These are phyloP conservation scores for Solanum arcanum DNA, from an alignment of 257 asterid species.

Conservation along the genomic window DNA sequence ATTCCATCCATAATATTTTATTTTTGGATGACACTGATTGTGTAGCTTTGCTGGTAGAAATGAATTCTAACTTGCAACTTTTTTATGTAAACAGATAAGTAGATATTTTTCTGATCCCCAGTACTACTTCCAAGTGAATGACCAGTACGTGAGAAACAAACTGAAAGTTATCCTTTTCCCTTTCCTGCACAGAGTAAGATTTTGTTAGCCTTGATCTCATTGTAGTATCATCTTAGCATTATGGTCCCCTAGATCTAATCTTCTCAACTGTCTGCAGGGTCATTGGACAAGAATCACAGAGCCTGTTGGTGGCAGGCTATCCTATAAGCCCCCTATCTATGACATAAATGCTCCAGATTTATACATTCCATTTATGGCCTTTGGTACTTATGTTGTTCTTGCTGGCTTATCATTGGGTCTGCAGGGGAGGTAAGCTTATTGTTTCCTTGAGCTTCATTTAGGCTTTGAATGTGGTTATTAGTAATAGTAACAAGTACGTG, in stretches of 20 bases:
- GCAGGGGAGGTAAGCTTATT: slow-evolving; percentile 25
- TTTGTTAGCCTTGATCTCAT: not conserved
- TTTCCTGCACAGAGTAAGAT: slow-evolving; percentile 14
- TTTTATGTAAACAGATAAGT: slow-evolving; percentile 11
- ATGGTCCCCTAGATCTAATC: not conserved
- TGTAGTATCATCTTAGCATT: not conserved
- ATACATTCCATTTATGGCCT: slow-evolving; percentile 31
- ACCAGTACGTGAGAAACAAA: slow-evolving; percentile 17
- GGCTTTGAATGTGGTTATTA: not conserved
- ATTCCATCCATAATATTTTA: not conserved
- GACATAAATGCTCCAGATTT: slow-evolving; percentile 27
- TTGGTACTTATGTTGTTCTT: slow-evolving; percentile 26
- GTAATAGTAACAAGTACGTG: not conserved
- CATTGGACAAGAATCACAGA: slow-evolving; percentile 24
- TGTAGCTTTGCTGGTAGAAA: not conserved
- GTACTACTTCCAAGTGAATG: slow-evolving; percentile 21
- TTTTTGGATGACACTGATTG: not conserved
- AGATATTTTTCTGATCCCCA: slow-evolving; percentile 18
- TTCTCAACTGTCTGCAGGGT: not conserved
- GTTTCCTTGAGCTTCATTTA: not conserved
- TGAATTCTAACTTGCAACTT: not conserved
- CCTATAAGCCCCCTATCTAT: slow-evolving; percentile 20
- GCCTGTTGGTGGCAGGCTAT: slow-evolving; percentile 16
- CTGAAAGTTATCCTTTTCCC: slow-evolving; percentile 20
- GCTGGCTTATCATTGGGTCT: slow-evolving; percentile 30